These are phyloP conservation scores for Fusarium torreyae DNA, from an alignment of 2,329 filamentous ascomycete species.

Conservation along the genomic window DNA sequence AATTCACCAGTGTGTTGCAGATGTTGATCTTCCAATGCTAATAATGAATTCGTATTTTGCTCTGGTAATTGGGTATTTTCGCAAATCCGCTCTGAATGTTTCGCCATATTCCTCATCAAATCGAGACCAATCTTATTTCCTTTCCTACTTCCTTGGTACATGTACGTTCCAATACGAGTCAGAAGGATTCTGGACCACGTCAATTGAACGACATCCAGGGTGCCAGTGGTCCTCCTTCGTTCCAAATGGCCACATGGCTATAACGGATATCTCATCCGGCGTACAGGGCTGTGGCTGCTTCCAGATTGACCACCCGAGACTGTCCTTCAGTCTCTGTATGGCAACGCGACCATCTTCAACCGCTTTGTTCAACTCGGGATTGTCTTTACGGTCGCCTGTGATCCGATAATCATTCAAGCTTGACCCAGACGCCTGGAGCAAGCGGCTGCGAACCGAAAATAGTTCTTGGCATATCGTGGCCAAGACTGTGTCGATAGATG, in stretches of 20 bases:
- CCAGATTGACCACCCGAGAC: constrained; percentile 73
- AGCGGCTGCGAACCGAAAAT: constrained; percentile 44
- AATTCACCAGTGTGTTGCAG: not conserved
- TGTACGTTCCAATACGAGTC: constrained; percentile 46
- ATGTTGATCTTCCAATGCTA: not conserved
- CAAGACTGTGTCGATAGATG: constrained; percentile 59
- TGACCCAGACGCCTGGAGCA: constrained; percentile 38
- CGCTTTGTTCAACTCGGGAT: constrained; percentile 29
- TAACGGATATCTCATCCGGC: constrained; percentile 69
- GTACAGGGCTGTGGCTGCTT: constrained; percentile 69
- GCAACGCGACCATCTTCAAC: constrained; percentile 36
- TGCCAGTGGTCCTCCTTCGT: constrained; percentile 66
- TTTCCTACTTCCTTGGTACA: not conserved
- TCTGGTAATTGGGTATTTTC: not conserved
- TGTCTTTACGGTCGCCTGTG: constrained; percentile 1
- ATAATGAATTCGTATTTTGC: not conserved
- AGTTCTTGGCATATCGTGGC: constrained; percentile 57
- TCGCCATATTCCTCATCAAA: not conserved
- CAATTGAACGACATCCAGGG: constrained; percentile 52
- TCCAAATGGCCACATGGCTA: constrained; percentile 77
- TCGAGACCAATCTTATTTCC: constrained; percentile 1
- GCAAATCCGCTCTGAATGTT: not conserved
- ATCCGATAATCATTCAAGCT: constrained; percentile 17
- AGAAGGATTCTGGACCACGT: constrained; percentile 41
- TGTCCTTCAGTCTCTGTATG: constrained; percentile 58